phyloP scores from a whole-genome alignment of 345 rosid genomes.

The Hirschfeldia incana region DNA sequence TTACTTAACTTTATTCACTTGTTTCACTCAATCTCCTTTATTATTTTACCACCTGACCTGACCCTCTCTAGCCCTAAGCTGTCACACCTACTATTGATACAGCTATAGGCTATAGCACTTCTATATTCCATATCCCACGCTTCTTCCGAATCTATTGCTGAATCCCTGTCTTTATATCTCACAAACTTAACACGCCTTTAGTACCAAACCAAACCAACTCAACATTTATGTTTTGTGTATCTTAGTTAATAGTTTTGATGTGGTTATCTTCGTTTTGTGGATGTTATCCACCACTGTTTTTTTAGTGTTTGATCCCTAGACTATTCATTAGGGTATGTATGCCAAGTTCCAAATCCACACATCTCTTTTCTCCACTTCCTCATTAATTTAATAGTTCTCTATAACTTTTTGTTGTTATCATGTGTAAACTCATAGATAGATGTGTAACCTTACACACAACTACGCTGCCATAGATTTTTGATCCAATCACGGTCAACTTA shows the following conservation, averaged over 20 bases:
- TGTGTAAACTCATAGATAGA: background rate
- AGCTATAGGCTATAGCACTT: conserved; percentile 21
- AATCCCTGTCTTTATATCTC: conserved; percentile 26
- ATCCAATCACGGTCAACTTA: background rate
- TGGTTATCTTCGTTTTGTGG: background rate
- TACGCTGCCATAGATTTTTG: background rate
- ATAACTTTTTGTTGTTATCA: background rate
- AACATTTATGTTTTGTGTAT: background rate
- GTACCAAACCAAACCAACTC: background rate
- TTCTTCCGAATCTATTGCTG: conserved; percentile 35
- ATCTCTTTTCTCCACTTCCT: background rate
- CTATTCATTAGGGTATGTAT: conserved; percentile 17
- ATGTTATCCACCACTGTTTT: background rate
- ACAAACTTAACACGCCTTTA: conserved; percentile 4
- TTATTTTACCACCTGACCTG: conserved; percentile 31
- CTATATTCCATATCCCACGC: conserved; percentile 36
- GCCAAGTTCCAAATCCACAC: conserved; percentile 18
- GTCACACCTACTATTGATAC: conserved; percentile 18
- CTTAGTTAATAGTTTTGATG: background rate
- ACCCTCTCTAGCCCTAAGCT: conserved; percentile 22
- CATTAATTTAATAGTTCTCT: background rate
- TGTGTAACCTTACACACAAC: conserved; percentile 5
- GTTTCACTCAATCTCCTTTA: conserved; percentile 24
- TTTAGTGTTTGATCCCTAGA: conserved; percentile 19
- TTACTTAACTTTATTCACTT: conserved; percentile 34